Base-by-base conservation (phyloP, 148 eudicot genomes). In the Rheum nobile region DNA sequence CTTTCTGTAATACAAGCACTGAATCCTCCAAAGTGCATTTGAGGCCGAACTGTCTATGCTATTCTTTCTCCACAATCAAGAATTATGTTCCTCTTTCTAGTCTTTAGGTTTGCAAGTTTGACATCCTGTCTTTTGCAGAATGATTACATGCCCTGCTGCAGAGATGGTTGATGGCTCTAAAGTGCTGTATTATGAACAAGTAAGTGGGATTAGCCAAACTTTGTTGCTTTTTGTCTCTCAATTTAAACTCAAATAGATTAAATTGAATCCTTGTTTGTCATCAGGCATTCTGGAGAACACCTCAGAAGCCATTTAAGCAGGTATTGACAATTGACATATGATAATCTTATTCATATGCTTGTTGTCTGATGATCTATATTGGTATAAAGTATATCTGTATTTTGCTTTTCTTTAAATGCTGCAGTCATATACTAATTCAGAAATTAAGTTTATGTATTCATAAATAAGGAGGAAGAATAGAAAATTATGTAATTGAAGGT, bases 261-360 rank as follows among this genome's bases (percentile, higher is more conserved):
- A 22, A 48, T 8, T 32, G 26, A 72, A 32, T 21, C 37, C 39
- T 75, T 71, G 75, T 78, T 74, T 81, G 31, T 81, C 77, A 37
- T 63, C 86, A 95, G 99, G 99, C 99, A 76, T 95, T 95, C 78
- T 95, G 97, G 99, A 91, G 99, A 80, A 90, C 86, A 71, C 97
- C 97, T 74, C 95, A 86, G 55, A 95, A 95, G 78, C 98, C 98
- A 63, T 95, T 90, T 83, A 84, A 97, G 22, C 97, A 95, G 97
- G 98, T 93, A 81, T 59, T 47, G 71, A 73, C 41, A 42, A 81
- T 59, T 47, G 71, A 73, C 41, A 42, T 13, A 12, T 24, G 13
- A 52, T 35, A 6, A 54, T 73, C 75, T 54, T 54, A 57, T 28
- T 7, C 65, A 57, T 57, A 11, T 57, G 16, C 32, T 28, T 57